Percentiles rank a stretch among this genome's conserved stretches.
Evolutionary conservation across 495 filamentous ascomycete species (phyloP).

Genomic region (Barbatosphaeria neglecta): DNA sequence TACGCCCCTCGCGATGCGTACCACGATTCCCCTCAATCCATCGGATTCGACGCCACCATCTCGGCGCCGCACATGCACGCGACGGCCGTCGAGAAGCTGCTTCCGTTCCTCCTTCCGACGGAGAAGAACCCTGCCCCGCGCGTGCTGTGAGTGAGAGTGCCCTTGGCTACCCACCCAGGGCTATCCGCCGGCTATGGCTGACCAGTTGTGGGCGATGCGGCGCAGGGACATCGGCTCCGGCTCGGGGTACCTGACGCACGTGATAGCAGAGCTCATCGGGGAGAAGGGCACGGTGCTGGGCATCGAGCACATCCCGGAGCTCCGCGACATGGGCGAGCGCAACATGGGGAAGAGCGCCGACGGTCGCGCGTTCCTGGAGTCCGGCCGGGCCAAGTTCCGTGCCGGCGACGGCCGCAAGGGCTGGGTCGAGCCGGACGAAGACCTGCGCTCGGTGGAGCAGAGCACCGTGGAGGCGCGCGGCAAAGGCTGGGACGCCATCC

Average conservation of each 20-base stretch:
- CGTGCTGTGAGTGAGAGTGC: no score
- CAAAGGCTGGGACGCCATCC: constrained; percentile 74
- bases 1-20: constrained; percentile 62
- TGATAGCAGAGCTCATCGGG: constrained; percentile 70
- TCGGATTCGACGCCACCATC: constrained; percentile 83
- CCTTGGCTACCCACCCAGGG: no score
- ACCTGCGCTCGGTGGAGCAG: constrained; percentile 9
- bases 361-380: constrained; percentile 49
- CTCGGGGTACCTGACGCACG: constrained; percentile 83
- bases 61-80: constrained; percentile 98
- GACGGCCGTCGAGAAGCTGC: constrained; percentile 55
- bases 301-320: constrained; percentile 73
- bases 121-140: constrained; percentile 27
- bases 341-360: constrained; percentile 66
- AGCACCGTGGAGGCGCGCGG: constrained; percentile 8
- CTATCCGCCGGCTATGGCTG: no score
- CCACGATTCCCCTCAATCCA: constrained; percentile 80
- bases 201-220: no score
- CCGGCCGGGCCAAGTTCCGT: constrained; percentile 57
- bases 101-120: constrained; percentile 43
- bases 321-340: constrained; percentile 56
- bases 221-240: constrained; percentile 91
- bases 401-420: constrained; percentile 75
- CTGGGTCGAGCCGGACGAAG: constrained; percentile 37
- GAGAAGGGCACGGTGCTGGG: constrained; percentile 57